Evolutionary conservation across 305 asterid genomes (phyloP).

Genomic region (Petunia hybrid): DNA sequence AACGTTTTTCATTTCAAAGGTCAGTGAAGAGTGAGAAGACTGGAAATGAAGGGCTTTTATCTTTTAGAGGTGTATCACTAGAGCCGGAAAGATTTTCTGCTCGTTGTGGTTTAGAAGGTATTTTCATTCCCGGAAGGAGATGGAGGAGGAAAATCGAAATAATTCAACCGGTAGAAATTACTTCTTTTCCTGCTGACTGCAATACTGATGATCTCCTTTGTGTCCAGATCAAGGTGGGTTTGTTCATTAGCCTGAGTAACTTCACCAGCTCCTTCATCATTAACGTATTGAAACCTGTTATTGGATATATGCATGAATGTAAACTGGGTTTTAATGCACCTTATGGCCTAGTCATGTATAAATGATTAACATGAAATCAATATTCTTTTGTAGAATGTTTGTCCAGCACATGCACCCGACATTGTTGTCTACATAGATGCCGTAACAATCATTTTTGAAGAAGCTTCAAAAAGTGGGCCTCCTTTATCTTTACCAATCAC

Average conservation of each 20-base stretch:
- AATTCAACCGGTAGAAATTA: slow-evolving; percentile 90
- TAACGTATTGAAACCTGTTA: not conserved
- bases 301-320: not conserved
- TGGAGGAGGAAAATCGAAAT: slow-evolving; percentile 97
- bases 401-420: slow-evolving; percentile 78
- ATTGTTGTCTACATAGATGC: slow-evolving; percentile 85
- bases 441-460: slow-evolving; percentile 84
- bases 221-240: slow-evolving; percentile 80
- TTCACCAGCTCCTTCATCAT: slow-evolving; percentile 11
- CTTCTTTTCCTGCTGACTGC: slow-evolving; percentile 84
- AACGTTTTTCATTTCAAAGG: slow-evolving; percentile 74
- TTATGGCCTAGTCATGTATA: slow-evolving; percentile 22
- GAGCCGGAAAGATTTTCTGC: slow-evolving; percentile 95
- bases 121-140: slow-evolving; percentile 90
- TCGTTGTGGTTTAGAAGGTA: slow-evolving; percentile 97
- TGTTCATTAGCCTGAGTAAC: slow-evolving; percentile 25
- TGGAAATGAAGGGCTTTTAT: slow-evolving; percentile 70
- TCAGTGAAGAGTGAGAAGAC: slow-evolving; percentile 60
- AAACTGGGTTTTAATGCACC: not conserved
- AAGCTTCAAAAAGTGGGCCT: slow-evolving; percentile 85
- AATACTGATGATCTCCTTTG: slow-evolving; percentile 94
- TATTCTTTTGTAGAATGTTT: slow-evolving; percentile 76
- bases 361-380: slow-evolving; percentile 12
- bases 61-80: slow-evolving; percentile 94
- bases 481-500: slow-evolving; percentile 79